Evolutionary conservation across 2,329 filamentous ascomycete genomes (phyloP).

Genomic region (Paraconiothyrium sp.): DNA sequence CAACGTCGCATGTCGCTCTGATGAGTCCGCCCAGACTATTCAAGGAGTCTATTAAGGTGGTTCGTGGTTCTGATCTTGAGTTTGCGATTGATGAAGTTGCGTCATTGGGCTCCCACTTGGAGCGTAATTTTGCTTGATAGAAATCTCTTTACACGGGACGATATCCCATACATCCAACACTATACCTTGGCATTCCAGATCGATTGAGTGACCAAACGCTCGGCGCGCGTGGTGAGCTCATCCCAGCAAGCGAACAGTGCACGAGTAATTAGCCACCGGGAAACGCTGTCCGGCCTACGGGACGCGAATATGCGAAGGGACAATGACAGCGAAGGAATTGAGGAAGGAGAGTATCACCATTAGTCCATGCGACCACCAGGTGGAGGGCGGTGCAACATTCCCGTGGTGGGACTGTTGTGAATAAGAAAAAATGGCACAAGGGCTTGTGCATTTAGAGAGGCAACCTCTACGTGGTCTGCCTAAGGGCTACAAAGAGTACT

Average conservation of each 20-base stretch:
- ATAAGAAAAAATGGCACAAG: too few relatives aligned
- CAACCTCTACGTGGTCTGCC: too few relatives aligned
- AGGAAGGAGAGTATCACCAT: too few relatives aligned
- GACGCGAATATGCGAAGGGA: neutral
- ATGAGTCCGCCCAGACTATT: neutral
- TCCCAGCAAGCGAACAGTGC: neutral
- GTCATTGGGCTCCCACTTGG: neutral
- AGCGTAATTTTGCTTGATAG: constrained; percentile 2
- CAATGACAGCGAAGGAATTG: neutral
- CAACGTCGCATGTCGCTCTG: neutral
- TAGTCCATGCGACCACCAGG: too few relatives aligned
- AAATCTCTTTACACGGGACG: neutral
- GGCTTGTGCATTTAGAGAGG: too few relatives aligned
- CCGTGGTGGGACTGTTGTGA: too few relatives aligned
- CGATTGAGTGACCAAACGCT: neutral
- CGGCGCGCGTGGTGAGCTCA: neutral
- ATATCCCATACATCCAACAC: neutral
- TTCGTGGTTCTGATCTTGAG: neutral
- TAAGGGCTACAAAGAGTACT: too few relatives aligned
- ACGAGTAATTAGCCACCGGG: constrained; percentile 1
- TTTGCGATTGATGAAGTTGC: constrained; percentile 7
- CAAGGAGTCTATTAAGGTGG: too few relatives aligned
- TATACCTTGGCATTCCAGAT: neutral
- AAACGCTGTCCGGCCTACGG: neutral
- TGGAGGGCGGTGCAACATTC: too few relatives aligned